A percentile compares a stretch with the other conserved stretches of the same genome.
Conservation (phyloP, 23 red algal species). For the Gracilaria gracilis region DNA sequence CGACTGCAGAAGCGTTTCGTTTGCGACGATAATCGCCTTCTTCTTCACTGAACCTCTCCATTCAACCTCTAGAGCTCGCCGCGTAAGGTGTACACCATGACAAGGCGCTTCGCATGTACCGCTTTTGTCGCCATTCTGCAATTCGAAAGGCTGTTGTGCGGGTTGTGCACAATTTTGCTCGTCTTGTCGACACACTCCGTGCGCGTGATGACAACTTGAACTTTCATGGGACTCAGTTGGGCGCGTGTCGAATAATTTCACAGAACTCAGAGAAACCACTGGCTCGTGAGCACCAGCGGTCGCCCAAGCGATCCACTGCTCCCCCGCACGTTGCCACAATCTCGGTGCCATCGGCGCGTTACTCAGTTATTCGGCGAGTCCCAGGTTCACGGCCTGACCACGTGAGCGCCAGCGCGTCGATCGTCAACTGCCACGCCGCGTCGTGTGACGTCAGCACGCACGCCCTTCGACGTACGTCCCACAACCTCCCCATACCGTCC, state of each 20-base stretch:
- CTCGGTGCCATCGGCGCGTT: conserved; percentile 5
- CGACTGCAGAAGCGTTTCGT: too few species aligned
- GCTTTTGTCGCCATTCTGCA: too few species aligned
- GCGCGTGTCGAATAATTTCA: not conserved
- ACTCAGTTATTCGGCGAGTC: not conserved
- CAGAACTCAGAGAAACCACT: not conserved
- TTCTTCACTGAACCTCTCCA: too few species aligned
- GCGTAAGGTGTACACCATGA: too few species aligned
- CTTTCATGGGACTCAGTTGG: too few species aligned
- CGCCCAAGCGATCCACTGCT: not conserved
- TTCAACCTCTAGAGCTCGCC: too few species aligned
- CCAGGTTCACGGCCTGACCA: not conserved
- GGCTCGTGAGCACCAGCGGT: not conserved
- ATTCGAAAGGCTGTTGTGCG: too few species aligned
- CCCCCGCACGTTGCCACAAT: conserved; percentile 2
- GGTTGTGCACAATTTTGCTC: too few species aligned
- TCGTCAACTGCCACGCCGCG: conserved; percentile 27
- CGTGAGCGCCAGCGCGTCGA: conserved; percentile 9
- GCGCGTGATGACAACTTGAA: too few species aligned
- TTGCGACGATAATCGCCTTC: too few species aligned
- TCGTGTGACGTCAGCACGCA: conserved; percentile 6
- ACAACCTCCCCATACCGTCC: not conserved
- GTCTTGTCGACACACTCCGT: too few species aligned
- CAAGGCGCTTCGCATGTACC: too few species aligned
- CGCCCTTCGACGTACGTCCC: not conserved